A percentile compares a stretch with the other conserved stretches of the same genome.
These are phyloP conservation scores for Aspergillus hortae DNA, from an alignment of 2,329 filamentous ascomycete species.

Conservation along the genomic window DNA sequence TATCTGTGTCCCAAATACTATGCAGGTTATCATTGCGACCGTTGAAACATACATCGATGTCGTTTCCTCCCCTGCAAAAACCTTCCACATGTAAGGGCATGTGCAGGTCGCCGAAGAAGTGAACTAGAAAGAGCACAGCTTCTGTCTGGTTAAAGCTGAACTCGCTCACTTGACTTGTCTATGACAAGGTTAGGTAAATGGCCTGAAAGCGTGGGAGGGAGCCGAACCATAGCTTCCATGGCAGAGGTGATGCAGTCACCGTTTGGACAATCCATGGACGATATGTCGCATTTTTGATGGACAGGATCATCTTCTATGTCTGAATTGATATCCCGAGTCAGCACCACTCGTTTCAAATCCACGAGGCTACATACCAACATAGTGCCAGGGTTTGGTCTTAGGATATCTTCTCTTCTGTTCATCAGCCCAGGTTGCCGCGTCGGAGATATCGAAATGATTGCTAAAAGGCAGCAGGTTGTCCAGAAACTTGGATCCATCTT, in stretches of 20 bases:
- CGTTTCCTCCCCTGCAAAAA: slow-evolving; percentile 8
- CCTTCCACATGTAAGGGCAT: slow-evolving; percentile 14
- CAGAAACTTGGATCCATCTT: background rate
- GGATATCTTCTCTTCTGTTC: slow-evolving; percentile 1
- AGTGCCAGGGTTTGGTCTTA: slow-evolving; percentile 10
- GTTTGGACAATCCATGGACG: slow-evolving; percentile 2
- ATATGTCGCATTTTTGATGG: slow-evolving; percentile 1
- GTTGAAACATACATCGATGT: slow-evolving; percentile 12
- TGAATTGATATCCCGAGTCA: background rate
- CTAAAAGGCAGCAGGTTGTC: background rate
- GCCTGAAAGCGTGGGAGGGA: background rate
- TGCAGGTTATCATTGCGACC: slow-evolving; percentile 11
- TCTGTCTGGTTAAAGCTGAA: background rate
- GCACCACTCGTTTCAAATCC: background rate
- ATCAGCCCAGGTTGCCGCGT: slow-evolving; percentile 9
- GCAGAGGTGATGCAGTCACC: slow-evolving; percentile 8
- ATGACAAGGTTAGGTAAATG: background rate
- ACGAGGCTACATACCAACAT: slow-evolving; percentile 6
- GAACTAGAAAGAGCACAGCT: slow-evolving; percentile 12
- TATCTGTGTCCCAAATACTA: slow-evolving; percentile 15
- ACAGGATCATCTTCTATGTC: background rate
- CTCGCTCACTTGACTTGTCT: slow-evolving; percentile 5
- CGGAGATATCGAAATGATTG: slow-evolving; percentile 6
- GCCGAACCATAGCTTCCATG: slow-evolving; percentile 12
- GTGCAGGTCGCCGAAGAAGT: slow-evolving; percentile 16